Evolutionary conservation across 345 rosid species (phyloP).

Genomic region (Linum tenue): DNA sequence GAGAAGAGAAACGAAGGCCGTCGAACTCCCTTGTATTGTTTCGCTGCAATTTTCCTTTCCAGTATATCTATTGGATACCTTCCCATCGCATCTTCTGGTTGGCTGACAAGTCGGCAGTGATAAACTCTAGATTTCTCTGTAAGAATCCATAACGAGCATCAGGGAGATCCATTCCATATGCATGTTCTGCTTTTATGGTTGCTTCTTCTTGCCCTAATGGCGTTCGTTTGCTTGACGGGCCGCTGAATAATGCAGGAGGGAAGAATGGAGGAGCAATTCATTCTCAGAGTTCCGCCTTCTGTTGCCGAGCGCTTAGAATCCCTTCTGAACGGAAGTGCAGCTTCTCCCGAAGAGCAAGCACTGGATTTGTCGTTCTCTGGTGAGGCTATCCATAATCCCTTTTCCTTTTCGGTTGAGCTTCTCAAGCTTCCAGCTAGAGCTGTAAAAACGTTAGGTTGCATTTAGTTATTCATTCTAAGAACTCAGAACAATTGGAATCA

Average conservation of each 20-base stretch:
- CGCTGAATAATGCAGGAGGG: neutral
- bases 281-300: slow-evolving; percentile 88
- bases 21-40: neutral
- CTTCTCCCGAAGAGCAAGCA: slow-evolving; percentile 64
- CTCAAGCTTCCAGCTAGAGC: neutral
- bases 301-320: slow-evolving; percentile 70
- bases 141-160: too few relatives aligned
- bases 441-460: neutral
- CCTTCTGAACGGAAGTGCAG: slow-evolving; percentile 56
- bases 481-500: neutral
- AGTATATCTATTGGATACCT: too few relatives aligned
- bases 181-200: too few relatives aligned
- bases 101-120: too few relatives aligned
- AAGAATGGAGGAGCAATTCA: slow-evolving; percentile 88
- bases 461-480: neutral
- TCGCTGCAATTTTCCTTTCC: neutral
- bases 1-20: neutral
- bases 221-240: neutral
- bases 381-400: slow-evolving; percentile 11
- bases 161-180: too few relatives aligned
- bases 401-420: neutral
- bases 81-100: too few relatives aligned
- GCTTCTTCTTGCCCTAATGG: too few relatives aligned
- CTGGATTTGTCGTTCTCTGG: slow-evolving; percentile 82
- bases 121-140: too few relatives aligned